A percentile compares a stretch with the other conserved stretches of the same genome.
These are phyloP conservation scores for Spathaspora sp. DNA, from an alignment of 1,139 yeast genomes.

Conservation along the genomic window DNA sequence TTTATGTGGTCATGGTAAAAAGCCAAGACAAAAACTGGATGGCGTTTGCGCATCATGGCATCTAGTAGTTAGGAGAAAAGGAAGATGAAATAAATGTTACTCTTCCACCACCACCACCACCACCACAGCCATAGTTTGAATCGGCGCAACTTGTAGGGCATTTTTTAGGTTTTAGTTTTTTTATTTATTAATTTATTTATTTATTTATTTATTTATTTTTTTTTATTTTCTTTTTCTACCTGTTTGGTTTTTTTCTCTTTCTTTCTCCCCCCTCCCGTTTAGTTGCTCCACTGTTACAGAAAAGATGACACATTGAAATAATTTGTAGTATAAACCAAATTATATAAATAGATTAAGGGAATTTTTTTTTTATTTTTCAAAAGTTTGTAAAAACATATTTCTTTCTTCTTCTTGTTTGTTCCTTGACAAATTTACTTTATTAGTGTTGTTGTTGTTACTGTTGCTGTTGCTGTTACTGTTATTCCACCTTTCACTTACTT, in stretches of 20 bases:
- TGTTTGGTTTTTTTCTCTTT: no score
- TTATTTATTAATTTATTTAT: background rate
- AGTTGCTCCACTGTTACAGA: background rate
- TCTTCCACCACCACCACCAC: no score
- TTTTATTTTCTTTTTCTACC: background rate
- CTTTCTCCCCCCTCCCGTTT: background rate
- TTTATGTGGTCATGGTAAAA: no score
- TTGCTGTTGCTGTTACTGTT: background rate
- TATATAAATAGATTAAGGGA: background rate
- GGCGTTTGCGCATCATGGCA: no score
- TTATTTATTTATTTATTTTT: background rate
- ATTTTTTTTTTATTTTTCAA: background rate
- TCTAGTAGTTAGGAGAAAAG: no score
- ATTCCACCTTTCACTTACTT: background rate
- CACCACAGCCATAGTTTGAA: no score
- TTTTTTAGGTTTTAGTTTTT: no score
- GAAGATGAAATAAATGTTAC: no score
- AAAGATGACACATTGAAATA: background rate
- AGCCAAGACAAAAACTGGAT: no score
- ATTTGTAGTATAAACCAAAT: background rate
- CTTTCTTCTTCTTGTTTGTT: background rate
- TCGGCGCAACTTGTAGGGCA: no score
- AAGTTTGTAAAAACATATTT: background rate
- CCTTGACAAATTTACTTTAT: background rate
- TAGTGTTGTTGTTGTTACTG: no score